Conservation (phyloP, 352 stramenopile genomes). For the Phytophthora pluvialis region DNA sequence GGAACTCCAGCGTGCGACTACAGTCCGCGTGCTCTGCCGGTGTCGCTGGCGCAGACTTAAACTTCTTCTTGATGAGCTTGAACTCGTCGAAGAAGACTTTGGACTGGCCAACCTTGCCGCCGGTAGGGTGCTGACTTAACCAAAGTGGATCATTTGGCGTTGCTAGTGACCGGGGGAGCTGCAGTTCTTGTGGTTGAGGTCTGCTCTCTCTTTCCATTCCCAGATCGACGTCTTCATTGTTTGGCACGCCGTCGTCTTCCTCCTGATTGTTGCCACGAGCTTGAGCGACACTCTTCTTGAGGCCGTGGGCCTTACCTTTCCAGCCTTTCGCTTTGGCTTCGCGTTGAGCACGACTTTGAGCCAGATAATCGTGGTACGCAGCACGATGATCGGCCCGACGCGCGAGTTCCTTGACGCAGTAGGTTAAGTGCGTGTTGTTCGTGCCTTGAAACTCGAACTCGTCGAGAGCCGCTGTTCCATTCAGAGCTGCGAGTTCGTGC, state of each 20-base stretch:
- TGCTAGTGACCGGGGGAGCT: conserved; percentile 48
- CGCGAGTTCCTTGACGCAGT: conserved; percentile 84
- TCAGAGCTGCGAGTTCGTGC: conserved; percentile 66
- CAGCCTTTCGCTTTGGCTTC: conserved; percentile 37
- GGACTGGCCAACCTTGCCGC: conserved; percentile 20
- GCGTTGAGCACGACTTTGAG: conserved; percentile 44
- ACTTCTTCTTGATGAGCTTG: conserved; percentile 93
- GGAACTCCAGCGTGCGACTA: conserved; percentile 58
- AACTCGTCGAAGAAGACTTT: conserved; percentile 84
- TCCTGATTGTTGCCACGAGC: conserved; percentile 42
- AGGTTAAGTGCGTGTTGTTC: conserved; percentile 87
- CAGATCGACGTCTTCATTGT: conserved; percentile 48
- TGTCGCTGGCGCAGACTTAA: conserved; percentile 86
- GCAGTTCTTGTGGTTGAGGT: conserved; percentile 50
- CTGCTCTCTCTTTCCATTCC: conserved; percentile 65
- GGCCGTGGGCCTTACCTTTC: conserved; percentile 35
- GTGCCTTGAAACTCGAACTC: conserved; percentile 86
- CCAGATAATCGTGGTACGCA: conserved; percentile 75
- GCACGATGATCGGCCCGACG: conserved; percentile 69
- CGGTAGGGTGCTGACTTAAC: conserved; percentile 41
- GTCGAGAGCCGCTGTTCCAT: conserved; percentile 74
- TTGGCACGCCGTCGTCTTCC: conserved; percentile 27
- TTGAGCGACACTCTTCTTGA: conserved; percentile 60
- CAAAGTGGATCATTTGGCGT: conserved; percentile 69
- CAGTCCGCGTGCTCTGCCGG: conserved; percentile 93